phyloP scores from a whole-genome alignment of 176 grass and related monocot genomes.

The Triticum dicoccoides region DNA sequence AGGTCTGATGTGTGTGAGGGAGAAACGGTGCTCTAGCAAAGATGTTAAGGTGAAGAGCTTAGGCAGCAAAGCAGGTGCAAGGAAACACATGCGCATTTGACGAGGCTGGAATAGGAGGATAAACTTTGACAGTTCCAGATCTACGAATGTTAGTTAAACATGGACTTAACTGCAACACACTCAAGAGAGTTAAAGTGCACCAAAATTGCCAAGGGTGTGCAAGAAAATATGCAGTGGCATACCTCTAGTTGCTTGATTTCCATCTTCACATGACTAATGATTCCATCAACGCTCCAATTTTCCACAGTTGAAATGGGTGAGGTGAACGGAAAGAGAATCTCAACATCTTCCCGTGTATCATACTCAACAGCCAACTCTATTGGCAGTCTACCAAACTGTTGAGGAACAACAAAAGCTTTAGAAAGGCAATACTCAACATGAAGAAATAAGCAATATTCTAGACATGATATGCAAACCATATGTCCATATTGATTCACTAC shows the following conservation, averaged over 20 bases:
- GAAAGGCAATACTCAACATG: no score
- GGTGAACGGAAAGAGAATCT: no score
- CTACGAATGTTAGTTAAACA: neutral
- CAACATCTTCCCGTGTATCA: no score
- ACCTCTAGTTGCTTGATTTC: constrained; percentile 15
- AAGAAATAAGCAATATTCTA: no score
- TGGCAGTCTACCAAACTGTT: no score
- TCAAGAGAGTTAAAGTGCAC: neutral
- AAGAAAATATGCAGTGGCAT: neutral
- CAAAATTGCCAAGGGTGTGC: neutral
- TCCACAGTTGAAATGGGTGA: no score
- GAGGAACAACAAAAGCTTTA: no score
- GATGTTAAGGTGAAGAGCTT: neutral
- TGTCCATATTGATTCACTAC: neutral
- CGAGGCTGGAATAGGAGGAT: neutral
- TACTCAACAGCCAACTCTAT: no score
- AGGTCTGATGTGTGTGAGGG: neutral
- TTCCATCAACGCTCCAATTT: no score
- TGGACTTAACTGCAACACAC: no score
- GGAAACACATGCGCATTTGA: no score
- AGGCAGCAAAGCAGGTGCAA: neutral
- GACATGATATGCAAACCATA: neutral
- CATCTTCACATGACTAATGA: no score
- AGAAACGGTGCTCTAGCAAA: neutral
- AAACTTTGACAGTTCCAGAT: neutral